These are phyloP conservation scores for Suhomyces wounanorum DNA, from an alignment of 1,139 yeast genomes.

Conservation along the genomic window DNA sequence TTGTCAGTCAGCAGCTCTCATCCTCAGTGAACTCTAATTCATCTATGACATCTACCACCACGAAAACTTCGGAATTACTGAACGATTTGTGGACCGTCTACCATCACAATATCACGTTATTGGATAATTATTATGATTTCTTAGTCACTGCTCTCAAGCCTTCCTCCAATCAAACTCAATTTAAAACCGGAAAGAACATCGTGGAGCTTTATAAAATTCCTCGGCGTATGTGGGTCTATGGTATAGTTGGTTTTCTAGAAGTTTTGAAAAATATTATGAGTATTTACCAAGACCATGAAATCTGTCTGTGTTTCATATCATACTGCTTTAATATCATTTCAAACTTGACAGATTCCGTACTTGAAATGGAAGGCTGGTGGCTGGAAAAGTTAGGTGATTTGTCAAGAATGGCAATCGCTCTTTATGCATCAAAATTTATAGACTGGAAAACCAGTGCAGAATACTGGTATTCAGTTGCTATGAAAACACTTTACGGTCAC, in stretches of 20 bases:
- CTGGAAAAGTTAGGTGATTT: constrained; percentile 76
- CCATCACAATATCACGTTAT: constrained; percentile 62
- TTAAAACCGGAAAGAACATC: constrained; percentile 72
- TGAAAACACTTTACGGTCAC: constrained; percentile 73
- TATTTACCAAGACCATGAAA: constrained; percentile 53
- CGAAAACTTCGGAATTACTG: constrained; percentile 52
- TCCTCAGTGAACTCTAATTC: constrained; percentile 23
- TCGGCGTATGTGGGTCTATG: constrained; percentile 81
- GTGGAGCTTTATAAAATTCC: constrained; percentile 76
- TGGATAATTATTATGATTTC: constrained; percentile 72
- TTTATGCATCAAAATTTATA: constrained; percentile 72
- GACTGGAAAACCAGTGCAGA: constrained; percentile 83
- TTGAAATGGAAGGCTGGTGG: constrained; percentile 75
- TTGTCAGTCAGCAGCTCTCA: constrained; percentile 22
- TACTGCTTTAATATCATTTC: constrained; percentile 54
- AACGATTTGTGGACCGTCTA: constrained; percentile 72
- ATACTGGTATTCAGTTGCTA: constrained; percentile 71
- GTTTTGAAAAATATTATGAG: constrained; percentile 74
- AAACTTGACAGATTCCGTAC: constrained; percentile 52
- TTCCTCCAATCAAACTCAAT: constrained; percentile 48
- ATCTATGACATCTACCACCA: constrained; percentile 20
- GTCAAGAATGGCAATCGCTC: constrained; percentile 80
- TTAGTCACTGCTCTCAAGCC: constrained; percentile 71
- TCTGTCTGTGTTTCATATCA: constrained; percentile 50
- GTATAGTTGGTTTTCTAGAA: constrained; percentile 74